A percentile compares a stretch with the other conserved stretches of the same genome.
Evolutionary conservation across 1,284 basidiomycete genomes (phyloP).

Genomic region (Gastroboletus turbinatus): DNA sequence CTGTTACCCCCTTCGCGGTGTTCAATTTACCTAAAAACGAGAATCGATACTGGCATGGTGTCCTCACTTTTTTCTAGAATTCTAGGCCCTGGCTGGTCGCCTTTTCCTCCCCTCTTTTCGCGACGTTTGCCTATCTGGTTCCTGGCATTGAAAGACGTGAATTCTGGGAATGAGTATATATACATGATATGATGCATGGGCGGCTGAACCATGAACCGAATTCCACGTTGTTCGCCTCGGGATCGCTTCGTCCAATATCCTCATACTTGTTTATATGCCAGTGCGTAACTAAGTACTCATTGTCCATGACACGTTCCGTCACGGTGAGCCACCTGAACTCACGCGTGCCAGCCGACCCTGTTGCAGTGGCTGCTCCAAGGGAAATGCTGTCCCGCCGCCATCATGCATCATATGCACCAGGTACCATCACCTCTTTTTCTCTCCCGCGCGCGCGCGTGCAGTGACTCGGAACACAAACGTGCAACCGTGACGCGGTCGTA

Average conservation of each 20-base stretch:
- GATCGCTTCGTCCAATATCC: neutral
- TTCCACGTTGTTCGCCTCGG: neutral
- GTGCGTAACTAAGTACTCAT: neutral
- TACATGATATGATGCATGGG: neutral
- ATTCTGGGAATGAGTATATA: neutral
- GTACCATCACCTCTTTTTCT: too few species aligned
- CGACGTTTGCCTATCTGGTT: neutral
- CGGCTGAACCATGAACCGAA: neutral
- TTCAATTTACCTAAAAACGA: conserved; percentile 18
- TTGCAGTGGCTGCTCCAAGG: neutral
- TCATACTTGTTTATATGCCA: neutral
- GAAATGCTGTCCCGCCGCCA: neutral
- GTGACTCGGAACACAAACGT: too few species aligned
- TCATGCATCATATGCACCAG: too few species aligned
- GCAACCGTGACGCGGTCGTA: neutral
- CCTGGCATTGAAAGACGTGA: neutral
- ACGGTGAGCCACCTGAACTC: neutral
- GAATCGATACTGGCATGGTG: neutral
- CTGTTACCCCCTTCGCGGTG: neutral
- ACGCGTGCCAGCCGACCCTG: neutral
- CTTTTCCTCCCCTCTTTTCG: neutral
- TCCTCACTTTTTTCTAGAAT: neutral
- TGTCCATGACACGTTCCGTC: neutral
- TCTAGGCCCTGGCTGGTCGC: neutral
- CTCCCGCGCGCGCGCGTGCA: neutral